Conservation (phyloP, 345 rosid species). For the Diplotaxis tenuifolia region DNA sequence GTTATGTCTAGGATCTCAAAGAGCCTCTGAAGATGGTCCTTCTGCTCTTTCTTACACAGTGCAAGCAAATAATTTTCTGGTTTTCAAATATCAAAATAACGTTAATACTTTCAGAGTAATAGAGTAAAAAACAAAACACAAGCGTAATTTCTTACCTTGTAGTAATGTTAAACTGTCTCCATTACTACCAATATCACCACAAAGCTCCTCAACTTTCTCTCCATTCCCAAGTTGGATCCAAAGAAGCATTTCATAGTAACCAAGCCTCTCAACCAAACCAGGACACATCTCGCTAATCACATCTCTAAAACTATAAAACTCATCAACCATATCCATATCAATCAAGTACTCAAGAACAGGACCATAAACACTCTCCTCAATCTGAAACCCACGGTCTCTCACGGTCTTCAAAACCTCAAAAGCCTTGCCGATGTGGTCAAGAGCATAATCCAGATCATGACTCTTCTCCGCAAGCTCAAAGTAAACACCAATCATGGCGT, state of each 20-base stretch:
- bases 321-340: slow-evolving; percentile 62
- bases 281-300: slow-evolving; percentile 43
- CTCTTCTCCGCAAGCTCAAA: slow-evolving; percentile 51
- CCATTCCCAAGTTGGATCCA: slow-evolving; percentile 48
- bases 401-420: slow-evolving; percentile 44
- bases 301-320: slow-evolving; percentile 47
- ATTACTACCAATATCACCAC: too few relatives aligned
- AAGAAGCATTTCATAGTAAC: slow-evolving; percentile 87
- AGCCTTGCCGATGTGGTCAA: slow-evolving; percentile 45
- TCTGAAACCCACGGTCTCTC: slow-evolving; percentile 68
- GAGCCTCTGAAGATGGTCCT: slow-evolving; percentile 52
- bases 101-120: not conserved
- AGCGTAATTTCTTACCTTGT: slow-evolving; percentile 43
- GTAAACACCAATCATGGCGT: slow-evolving; percentile 49
- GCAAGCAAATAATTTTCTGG: slow-evolving; percentile 78
- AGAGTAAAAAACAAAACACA: not conserved
- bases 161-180: slow-evolving; percentile 35
- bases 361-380: slow-evolving; percentile 63
- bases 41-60: slow-evolving; percentile 57
- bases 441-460: slow-evolving; percentile 46
- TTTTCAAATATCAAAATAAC: not conserved
- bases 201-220: slow-evolving; percentile 60
- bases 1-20: slow-evolving; percentile 60
- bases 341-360: slow-evolving; percentile 64
- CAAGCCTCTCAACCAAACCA: slow-evolving; percentile 47